Evolutionary conservation across 495 filamentous ascomycete species (phyloP), one percentile per base, ranked within the genome.

Genomic region (Talaromyces nanjingensis): DNA sequence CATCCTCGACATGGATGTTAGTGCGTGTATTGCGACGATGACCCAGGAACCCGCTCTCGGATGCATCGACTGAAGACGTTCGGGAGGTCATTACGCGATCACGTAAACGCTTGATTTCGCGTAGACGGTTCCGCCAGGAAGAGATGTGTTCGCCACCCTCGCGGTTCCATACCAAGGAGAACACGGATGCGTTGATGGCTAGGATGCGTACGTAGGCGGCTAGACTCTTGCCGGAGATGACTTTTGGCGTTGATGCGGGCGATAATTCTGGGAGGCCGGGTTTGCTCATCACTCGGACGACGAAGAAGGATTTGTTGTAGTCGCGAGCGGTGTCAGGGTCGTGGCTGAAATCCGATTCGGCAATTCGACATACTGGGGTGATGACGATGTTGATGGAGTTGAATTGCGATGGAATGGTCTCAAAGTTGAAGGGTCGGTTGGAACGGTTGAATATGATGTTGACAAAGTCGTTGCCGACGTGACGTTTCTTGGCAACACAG

Each of bases 391-490:
- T 91, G 74, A 98, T 91, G 66, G 87, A 94, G 72, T 97, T 97
- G 79, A 98, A 96, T 66, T 91, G 88, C 0, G 91, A 93, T 0
- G 91, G 91, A 65, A 99, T 93, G 4, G 91, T 97, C 73, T 96
- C 86, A 69, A 97, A 96, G 62, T 84, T 81, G 79, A 96, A 98
- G 0, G 91, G 87, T 27, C 84, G 70, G 25, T 96, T 93, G 16
- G 93, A 97, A 64, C 94, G 90, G 71, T 99, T 99, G 78, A 92
- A 99, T 58, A 99, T 87, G 68, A 99, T 96, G 68, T 96, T 98
- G 66, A 99, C 96, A 69, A 89, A 96, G 76, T 99, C 96, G 69
- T 99, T 99, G 47, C 96, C 96, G 49, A 96, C 92, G 69, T 99
- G 96, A 4, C 87, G 82, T 73, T 99, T 99, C 79, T 99, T 99